These are phyloP conservation scores for Hypoxylon crocopeplum DNA, from an alignment of 495 filamentous ascomycete species.

Conservation along the genomic window DNA sequence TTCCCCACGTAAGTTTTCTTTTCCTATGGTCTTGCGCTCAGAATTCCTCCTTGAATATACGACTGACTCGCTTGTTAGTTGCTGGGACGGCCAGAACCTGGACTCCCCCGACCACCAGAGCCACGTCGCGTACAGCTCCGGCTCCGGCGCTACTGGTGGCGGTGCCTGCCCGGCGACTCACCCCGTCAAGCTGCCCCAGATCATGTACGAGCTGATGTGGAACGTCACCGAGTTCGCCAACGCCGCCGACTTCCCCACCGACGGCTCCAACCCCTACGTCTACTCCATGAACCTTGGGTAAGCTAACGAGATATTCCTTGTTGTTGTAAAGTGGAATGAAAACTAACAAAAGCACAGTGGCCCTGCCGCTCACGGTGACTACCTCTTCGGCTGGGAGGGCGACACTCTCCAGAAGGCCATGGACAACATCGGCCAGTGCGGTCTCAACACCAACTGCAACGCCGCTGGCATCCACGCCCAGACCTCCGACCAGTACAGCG, in stretches of 20 bases:
- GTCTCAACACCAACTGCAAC: conserved; percentile 58
- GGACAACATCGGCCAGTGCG: conserved; percentile 60
- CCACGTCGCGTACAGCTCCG: conserved; percentile 66
- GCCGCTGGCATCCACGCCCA: conserved; percentile 54
- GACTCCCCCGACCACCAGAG: conserved; percentile 68
- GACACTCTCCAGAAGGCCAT: conserved; percentile 68
- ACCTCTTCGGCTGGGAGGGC: conserved; percentile 80
- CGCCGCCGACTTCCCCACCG: conserved; percentile 60
- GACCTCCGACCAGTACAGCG: conserved; percentile 51
- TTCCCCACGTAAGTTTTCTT: conserved; percentile 57
- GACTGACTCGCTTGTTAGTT: conserved; percentile 38
- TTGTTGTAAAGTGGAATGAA: conserved; percentile 12
- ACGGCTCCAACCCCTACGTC: conserved; percentile 63
- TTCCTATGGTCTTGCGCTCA: background rate
- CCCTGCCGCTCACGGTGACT: conserved; percentile 72
- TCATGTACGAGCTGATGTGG: conserved; percentile 77
- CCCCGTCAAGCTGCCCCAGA: conserved; percentile 67
- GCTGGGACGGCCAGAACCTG: conserved; percentile 62
- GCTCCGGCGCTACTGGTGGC: conserved; percentile 56
- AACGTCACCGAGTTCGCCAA: conserved; percentile 62
- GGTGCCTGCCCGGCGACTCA: conserved; percentile 66
- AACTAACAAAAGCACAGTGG: conserved; percentile 35
- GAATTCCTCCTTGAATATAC: background rate
- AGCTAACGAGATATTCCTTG: conserved; percentile 21
- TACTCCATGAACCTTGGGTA: conserved; percentile 60